Conservation (phyloP, 805 yeast genomes). For the Candida khao-thaluensis region DNA sequence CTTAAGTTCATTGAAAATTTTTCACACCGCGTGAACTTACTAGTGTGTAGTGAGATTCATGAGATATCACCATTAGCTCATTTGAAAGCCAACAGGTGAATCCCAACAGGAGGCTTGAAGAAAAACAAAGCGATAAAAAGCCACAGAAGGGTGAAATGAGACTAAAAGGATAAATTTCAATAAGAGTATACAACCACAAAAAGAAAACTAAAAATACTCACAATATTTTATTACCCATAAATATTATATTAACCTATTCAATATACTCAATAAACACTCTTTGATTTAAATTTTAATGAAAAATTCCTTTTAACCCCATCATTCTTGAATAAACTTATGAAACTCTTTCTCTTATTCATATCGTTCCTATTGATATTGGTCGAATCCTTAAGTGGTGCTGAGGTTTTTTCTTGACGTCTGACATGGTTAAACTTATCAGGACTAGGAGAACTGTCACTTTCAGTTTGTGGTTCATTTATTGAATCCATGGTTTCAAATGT, state of each 20-base stretch:
- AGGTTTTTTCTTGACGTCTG: background rate
- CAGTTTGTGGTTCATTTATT: conserved; percentile 9
- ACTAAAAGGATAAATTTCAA: no score
- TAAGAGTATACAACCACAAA: no score
- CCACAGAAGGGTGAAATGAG: no score
- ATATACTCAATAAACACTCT: conserved; percentile 17
- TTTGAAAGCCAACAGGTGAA: no score
- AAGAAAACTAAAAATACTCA: no score
- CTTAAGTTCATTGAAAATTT: no score
- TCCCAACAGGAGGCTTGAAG: no score
- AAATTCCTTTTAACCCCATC: conserved; percentile 18
- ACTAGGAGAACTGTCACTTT: conserved; percentile 1
- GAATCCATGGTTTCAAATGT: conserved; percentile 8
- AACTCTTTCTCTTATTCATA: conserved; percentile 17
- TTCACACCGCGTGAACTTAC: background rate
- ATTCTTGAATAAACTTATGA: conserved; percentile 17
- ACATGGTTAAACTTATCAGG: background rate
- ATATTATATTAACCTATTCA: no score
- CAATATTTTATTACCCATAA: no score
- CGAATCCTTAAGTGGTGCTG: background rate
- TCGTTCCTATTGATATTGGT: conserved; percentile 2
- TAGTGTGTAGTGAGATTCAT: background rate
- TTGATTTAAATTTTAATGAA: conserved; percentile 20
- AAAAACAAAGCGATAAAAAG: no score
- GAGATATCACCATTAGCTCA: no score